These are phyloP conservation scores for Myriosclerotinia curreyana DNA, from an alignment of 2,329 filamentous ascomycete genomes.

Conservation along the genomic window DNA sequence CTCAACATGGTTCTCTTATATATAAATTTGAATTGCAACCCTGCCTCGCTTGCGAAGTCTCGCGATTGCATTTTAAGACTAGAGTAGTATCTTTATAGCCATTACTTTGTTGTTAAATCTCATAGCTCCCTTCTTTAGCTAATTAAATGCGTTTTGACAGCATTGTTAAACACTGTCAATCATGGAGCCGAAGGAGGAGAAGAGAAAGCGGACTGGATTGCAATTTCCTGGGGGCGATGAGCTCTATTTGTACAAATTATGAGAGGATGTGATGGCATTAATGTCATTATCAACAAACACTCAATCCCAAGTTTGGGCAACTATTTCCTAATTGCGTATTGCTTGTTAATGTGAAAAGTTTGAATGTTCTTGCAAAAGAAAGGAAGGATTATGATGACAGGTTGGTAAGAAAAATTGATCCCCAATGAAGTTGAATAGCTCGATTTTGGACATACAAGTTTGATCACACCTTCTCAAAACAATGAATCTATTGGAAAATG, in stretches of 20 bases:
- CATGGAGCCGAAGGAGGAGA: too few relatives aligned
- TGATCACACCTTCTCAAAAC: not conserved
- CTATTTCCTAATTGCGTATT: not conserved
- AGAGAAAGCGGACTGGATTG: too few relatives aligned
- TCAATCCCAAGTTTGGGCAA: not conserved
- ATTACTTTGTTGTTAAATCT: not conserved
- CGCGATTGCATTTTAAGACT: not conserved
- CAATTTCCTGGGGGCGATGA: too few relatives aligned
- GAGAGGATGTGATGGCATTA: too few relatives aligned
- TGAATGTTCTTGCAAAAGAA: not conserved
- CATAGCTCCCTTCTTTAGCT: not conserved
- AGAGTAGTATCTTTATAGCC: too few relatives aligned
- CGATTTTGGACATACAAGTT: not conserved
- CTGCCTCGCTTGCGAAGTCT: not conserved
- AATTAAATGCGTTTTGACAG: not conserved
- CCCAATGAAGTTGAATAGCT: not conserved
- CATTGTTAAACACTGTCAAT: not conserved
- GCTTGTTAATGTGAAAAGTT: too few relatives aligned
- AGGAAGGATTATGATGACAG: not conserved
- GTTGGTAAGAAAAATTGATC: not conserved
- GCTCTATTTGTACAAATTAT: too few relatives aligned
- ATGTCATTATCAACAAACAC: too few relatives aligned
- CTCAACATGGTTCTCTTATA: not conserved
- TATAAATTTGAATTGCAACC: not conserved
- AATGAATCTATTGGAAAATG: too few relatives aligned